A percentile compares a stretch with the other conserved stretches of the same genome.
Conservation (phyloP, 495 filamentous ascomycete species). For the Pyrenula aspistea region DNA sequence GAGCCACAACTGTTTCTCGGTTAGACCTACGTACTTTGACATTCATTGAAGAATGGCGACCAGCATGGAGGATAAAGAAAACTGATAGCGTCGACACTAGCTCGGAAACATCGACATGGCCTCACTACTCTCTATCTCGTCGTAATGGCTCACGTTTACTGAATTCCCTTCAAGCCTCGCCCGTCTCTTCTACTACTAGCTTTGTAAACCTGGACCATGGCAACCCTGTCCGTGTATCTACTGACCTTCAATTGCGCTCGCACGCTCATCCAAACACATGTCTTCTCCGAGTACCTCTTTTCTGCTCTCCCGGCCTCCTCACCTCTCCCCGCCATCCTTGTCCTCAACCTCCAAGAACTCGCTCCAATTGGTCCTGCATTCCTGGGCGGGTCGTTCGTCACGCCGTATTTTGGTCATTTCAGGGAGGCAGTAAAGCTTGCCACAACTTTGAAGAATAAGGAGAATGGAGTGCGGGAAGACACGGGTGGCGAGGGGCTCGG, state of each 20-base stretch:
- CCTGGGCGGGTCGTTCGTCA: slow-evolving; percentile 71
- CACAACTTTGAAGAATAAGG: slow-evolving; percentile 16
- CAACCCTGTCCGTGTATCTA: slow-evolving; percentile 48
- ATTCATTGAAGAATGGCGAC: no score
- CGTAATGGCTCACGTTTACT: no score
- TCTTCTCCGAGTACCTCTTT: slow-evolving; percentile 63
- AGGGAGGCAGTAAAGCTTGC: slow-evolving; percentile 57
- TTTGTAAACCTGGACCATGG: no score
- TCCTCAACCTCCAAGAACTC: slow-evolving; percentile 79
- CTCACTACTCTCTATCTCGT: no score
- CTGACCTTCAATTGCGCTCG: slow-evolving; percentile 87
- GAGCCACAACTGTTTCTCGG: no score
- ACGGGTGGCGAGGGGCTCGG: slow-evolving; percentile 18
- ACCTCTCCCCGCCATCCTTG: slow-evolving; percentile 53
- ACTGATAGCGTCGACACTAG: no score
- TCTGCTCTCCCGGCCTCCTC: slow-evolving; percentile 45
- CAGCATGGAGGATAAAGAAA: no score
- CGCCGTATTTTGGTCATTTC: slow-evolving; percentile 61
- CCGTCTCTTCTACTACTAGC: not conserved
- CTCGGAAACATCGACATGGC: no score
- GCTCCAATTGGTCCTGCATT: slow-evolving; percentile 75
- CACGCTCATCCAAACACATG: slow-evolving; percentile 44
- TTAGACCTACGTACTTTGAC: no score
- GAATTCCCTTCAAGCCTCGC: not conserved
- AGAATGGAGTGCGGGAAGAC: slow-evolving; percentile 1